These are phyloP conservation scores for Dioscorea zingiberensis DNA, from an alignment of 106 monocot species.

Conservation along the genomic window DNA sequence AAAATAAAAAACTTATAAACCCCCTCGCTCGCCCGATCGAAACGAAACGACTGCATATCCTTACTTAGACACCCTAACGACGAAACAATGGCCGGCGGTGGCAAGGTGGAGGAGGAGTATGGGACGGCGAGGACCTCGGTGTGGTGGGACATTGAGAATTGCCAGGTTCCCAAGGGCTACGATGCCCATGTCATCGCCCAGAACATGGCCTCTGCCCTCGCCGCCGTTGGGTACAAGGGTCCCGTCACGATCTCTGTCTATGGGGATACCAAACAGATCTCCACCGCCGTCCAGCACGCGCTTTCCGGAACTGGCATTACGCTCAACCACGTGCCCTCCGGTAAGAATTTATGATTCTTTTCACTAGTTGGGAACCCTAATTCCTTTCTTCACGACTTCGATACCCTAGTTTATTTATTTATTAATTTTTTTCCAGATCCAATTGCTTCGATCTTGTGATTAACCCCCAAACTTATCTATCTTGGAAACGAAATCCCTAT, in stretches of 20 bases:
- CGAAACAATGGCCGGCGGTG: not conserved
- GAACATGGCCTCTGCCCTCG: conserved; percentile 65
- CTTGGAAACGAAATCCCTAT: too few species aligned
- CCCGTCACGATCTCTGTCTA: conserved; percentile 59
- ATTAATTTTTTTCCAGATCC: too few species aligned
- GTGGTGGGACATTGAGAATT: conserved; percentile 95
- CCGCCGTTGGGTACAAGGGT: conserved; percentile 42
- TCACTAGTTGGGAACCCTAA: not conserved
- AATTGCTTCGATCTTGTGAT: not conserved
- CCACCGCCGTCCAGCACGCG: conserved; percentile 33
- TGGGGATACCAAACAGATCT: conserved; percentile 41
- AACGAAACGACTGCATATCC: too few species aligned
- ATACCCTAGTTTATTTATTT: not conserved
- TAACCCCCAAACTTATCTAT: not conserved
- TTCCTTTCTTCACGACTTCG: not conserved
- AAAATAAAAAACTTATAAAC: too few species aligned
- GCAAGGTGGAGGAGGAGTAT: conserved; percentile 28
- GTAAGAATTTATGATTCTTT: conserved; percentile 16
- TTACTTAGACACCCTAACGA: not conserved
- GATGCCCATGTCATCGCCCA: conserved; percentile 55
- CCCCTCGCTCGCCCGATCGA: too few species aligned
- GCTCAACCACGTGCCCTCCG: conserved; percentile 74
- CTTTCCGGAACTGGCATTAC: conserved; percentile 66
- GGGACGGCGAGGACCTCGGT: conserved; percentile 59
- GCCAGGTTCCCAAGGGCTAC: conserved; percentile 43